Base-by-base conservation (phyloP, 441 rosid genomes). In the Adansonia rubrostipa region DNA sequence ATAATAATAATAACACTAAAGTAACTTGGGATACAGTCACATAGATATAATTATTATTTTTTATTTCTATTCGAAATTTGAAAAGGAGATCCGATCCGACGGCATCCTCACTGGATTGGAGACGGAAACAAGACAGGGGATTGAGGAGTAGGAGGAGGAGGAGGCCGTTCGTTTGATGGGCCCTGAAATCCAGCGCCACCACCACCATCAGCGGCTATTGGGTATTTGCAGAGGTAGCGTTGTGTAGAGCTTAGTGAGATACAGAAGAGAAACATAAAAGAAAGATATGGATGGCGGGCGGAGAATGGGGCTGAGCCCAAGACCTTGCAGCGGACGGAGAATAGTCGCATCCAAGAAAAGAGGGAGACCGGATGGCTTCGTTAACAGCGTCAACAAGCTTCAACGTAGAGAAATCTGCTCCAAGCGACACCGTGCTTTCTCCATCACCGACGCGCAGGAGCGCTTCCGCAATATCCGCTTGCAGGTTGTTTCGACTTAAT, bases 381-480 rank as follows among this genome's bases (percentile, higher is more conserved):
- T 89, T 69, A 90, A 87, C 81, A 90, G 91, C 75, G 90, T 89
- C 67, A 87, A 86, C 83, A 90, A 90, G 86, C 89, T 90, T 64
- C 94, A 90, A 72, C 84, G 92, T 56, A 79, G 94, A 50, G 92
- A 90, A 82, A 90, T 90, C 69, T 80, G 88, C 24, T 90, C 94
- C 75, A 86, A 87, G 74, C 82, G 87, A 4, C 88, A 86, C 79
- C 84, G 88, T 6, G 83, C 88, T 74, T 90, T 90, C 82, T 82
- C 84, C 57, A 84, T 88, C 84, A 83, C 86, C 84, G 85, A 86
- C 84, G 89, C 91, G 42, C 93, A 90, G 78, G 90, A 92, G 80
- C 80, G 89, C 63, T 92, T 92, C 74, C 90, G 90, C 71, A 90
- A 90, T 72, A 90, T 92, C 88, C 90, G 87, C 51, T 85, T 92